Percentiles rank a stretch among this genome's conserved stretches.
Evolutionary conservation across 2,329 filamentous ascomycete genomes (phyloP).

Genomic region (Dactylellina cionopaga): DNA sequence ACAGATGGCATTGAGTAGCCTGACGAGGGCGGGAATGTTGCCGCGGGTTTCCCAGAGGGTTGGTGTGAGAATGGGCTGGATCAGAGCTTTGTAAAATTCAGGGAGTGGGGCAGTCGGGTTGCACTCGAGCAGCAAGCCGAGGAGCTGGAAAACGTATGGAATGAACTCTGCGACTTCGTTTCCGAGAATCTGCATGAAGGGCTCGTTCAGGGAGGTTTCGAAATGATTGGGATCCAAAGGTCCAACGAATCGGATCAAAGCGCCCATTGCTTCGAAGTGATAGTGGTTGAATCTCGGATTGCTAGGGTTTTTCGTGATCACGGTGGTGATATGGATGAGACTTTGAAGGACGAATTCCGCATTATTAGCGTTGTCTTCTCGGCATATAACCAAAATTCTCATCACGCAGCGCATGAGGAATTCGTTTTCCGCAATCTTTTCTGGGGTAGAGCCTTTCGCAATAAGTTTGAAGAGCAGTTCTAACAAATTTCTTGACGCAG

Average conservation of each 20-base stretch:
- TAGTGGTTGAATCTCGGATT: constrained; percentile 99
- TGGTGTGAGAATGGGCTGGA: constrained; percentile 81
- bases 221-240: constrained; percentile 76
- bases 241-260: constrained; percentile 80
- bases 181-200: constrained; percentile 71
- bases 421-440: constrained; percentile 98
- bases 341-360: constrained; percentile 82
- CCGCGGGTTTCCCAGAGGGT: constrained; percentile 89
- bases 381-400: constrained; percentile 94
- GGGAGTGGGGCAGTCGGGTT: constrained; percentile 82
- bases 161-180: constrained; percentile 76
- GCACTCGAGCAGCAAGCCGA: constrained; percentile 87
- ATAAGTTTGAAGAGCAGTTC: constrained; percentile 91
- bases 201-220: constrained; percentile 81
- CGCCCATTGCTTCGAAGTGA: constrained; percentile 93
- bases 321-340: constrained; percentile 86
- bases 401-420: constrained; percentile 99
- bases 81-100: constrained; percentile 79
- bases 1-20: constrained; percentile 84
- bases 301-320: constrained; percentile 93
- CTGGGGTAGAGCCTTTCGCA: constrained; percentile 81
- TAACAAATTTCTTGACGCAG: constrained; percentile 84
- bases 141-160: constrained; percentile 95
- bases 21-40: constrained; percentile 89
- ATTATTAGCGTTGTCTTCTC: constrained; percentile 78